Evolutionary conservation across 73 alveolate species (phyloP), one percentile per base, ranked within the genome.

Genomic region (Paraurostyla sp.): DNA sequence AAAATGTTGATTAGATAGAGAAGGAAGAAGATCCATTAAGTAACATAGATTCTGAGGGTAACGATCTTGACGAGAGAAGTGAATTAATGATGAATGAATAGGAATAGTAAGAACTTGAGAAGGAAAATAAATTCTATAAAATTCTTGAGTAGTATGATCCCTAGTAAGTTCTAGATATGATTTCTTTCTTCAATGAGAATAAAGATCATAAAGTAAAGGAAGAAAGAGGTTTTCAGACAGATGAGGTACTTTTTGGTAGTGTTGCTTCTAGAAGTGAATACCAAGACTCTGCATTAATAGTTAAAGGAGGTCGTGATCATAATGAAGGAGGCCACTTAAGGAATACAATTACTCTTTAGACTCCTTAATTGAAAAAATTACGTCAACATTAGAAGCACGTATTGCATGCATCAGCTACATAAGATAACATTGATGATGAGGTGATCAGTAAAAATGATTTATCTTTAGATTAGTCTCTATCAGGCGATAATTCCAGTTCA

Each of bases 91-190:
- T 65, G 11, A 65, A 65, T 35, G 82, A 65, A 65, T 30, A 32
- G 9, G 82, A 65, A 38, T 13, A 65, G 38, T 7, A 1, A 15
- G n/a, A 65, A 65, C 35, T 65, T 51, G 32, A 73, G 27, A 49
- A 73, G 36, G 86, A 73, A 73, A 49, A 42, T 45, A 20, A 73
- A 49, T 49, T 32, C 48, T 73, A 45, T 38, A 9, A 46, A 38
- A 49, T 73, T 15, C 71, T 73, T n/a, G 86, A 73, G 27, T 51
- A 73, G 33, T 73, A 23, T 29, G 86, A 73, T 29, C 86, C 86
- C 6, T 43, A 43, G 42, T 25, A 73, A 36, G 32, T 73, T 1
- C 71, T 73, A 42, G 86, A 73, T 25, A 48, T 73, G 48, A 49
- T 73, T 13, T 50, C 48, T 1, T 73, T 33, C 50, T 73, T 43